A percentile compares a stretch with the other conserved stretches of the same genome.
Evolutionary conservation across 805 yeast genomes (phyloP).

Genomic region (Metschnikowia sp.): DNA sequence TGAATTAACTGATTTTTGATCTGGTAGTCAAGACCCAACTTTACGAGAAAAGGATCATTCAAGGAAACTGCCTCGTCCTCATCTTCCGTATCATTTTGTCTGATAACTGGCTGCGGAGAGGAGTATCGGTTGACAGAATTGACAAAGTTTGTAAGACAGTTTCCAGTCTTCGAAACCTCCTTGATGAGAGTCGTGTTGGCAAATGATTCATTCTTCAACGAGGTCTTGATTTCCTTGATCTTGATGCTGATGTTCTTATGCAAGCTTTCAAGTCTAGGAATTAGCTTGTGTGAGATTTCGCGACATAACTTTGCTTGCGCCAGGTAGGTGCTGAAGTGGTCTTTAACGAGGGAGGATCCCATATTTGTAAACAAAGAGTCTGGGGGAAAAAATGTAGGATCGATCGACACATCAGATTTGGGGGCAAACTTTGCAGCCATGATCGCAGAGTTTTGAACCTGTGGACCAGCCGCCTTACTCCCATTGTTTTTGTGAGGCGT

Average conservation of each 20-base stretch:
- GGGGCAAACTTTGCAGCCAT: constrained; percentile 17
- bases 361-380: constrained; percentile 25
- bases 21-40: constrained; percentile 38
- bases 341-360: constrained; percentile 32
- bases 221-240: constrained; percentile 40
- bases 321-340: constrained; percentile 29
- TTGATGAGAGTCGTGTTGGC: constrained; percentile 33
- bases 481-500: constrained; percentile 1
- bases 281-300: constrained; percentile 31
- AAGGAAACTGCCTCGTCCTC: constrained; percentile 26
- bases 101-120: constrained; percentile 29
- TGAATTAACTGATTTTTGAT: constrained; percentile 38
- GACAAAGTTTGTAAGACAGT: constrained; percentile 39
- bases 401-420: constrained; percentile 20
- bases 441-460: constrained; percentile 3
- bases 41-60: constrained; percentile 42
- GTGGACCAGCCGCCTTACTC: not conserved
- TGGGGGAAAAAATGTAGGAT: constrained; percentile 23
- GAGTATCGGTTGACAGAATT: constrained; percentile 33
- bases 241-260: constrained; percentile 33
- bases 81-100: constrained; percentile 22
- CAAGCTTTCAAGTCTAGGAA: constrained; percentile 37
- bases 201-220: constrained; percentile 40
- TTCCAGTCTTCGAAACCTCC: constrained; percentile 58
- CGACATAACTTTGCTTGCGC: constrained; percentile 27